A percentile compares a stretch with the other conserved stretches of the same genome.
These are phyloP conservation scores for Fraxinus albicans DNA, from an alignment of 305 asterid species.

Conservation along the genomic window DNA sequence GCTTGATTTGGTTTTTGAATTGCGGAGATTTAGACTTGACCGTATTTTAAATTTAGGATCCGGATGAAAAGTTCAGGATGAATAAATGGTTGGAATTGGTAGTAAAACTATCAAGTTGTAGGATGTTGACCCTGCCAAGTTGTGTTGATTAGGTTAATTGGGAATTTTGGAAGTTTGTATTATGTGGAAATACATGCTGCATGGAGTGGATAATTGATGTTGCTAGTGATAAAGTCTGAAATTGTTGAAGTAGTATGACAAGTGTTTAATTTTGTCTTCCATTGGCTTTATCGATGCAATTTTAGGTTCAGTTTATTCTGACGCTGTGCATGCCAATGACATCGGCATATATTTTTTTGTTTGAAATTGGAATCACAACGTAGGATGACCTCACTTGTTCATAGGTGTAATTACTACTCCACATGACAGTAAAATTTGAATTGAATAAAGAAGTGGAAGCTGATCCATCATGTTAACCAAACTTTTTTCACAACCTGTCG, in stretches of 20 bases:
- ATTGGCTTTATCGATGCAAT: not conserved
- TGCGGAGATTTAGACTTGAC: not conserved
- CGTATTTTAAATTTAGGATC: conserved; percentile 2
- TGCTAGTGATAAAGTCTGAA: not conserved
- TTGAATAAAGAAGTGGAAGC: not conserved
- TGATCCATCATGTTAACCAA: not conserved
- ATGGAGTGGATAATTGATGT: not conserved
- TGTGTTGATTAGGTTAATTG: not conserved
- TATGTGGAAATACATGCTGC: conserved; percentile 5
- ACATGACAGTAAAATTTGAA: not conserved
- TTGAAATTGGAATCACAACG: not conserved
- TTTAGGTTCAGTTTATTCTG: not conserved
- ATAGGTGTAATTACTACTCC: not conserved
- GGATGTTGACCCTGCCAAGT: not conserved
- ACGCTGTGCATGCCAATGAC: not conserved
- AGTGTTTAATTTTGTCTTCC: not conserved
- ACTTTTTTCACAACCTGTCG: not conserved
- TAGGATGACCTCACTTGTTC: not conserved
- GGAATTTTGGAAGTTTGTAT: conserved; percentile 6
- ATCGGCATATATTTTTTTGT: not conserved
- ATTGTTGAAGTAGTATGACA: not conserved
- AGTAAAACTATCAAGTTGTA: conserved; percentile 1
- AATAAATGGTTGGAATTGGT: not conserved
- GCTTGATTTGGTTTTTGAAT: not conserved
- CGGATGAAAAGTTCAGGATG: not conserved